A percentile compares a stretch with the other conserved stretches of the same genome.
phyloP scores from a whole-genome alignment of 2,329 filamentous ascomycete species.

The Bertia moriformis region DNA sequence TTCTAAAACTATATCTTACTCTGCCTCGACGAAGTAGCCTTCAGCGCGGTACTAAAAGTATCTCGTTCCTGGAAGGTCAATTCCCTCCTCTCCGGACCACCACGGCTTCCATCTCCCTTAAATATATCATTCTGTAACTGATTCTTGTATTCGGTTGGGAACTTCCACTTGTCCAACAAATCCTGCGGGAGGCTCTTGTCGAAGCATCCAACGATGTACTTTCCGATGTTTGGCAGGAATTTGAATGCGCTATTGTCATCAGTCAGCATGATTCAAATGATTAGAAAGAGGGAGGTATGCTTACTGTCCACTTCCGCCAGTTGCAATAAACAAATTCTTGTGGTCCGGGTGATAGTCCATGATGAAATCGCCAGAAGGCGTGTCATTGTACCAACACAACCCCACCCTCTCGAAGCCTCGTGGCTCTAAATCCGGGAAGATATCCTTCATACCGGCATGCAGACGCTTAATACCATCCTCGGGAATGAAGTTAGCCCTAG shows the following conservation, averaged over 20 bases:
- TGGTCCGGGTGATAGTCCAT: conserved; percentile 14
- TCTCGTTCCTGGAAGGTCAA: neutral
- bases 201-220: neutral
- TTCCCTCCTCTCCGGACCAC: neutral
- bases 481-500: conserved; percentile 2
- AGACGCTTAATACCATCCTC: conserved; percentile 7
- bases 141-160: neutral
- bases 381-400: conserved; percentile 20
- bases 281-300: neutral
- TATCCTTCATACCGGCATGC: conserved; percentile 6
- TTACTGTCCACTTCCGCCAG: neutral
- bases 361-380: conserved; percentile 16
- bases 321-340: conserved; percentile 4
- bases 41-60: neutral
- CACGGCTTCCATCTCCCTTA: neutral
- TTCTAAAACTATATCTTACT: neutral
- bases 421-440: conserved; percentile 8
- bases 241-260: neutral
- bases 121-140: neutral
- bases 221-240: neutral
- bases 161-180: neutral
- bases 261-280: neutral
- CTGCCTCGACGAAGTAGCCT: neutral
- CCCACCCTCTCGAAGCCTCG: conserved; percentile 10
- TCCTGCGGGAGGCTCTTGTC: neutral